Percentiles rank a stretch among this genome's conserved stretches.
These are phyloP conservation scores for Arthrinium phaeospermum DNA, from an alignment of 2,329 filamentous ascomycete species.

Conservation along the genomic window DNA sequence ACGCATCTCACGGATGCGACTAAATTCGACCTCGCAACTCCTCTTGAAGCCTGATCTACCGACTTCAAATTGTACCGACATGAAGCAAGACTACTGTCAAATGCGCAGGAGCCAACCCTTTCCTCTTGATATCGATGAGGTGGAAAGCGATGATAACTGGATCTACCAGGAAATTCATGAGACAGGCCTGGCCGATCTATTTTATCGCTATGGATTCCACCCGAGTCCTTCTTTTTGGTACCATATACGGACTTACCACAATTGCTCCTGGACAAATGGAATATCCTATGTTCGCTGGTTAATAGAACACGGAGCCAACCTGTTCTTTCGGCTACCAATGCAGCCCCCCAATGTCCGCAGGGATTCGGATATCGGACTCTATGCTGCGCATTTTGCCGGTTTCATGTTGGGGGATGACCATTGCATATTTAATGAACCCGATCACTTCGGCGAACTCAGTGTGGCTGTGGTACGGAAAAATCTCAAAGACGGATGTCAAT, in stretches of 20 bases:
- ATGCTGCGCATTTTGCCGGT: not conserved
- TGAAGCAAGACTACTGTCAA: not conserved
- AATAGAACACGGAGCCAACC: slow-evolving; percentile 2
- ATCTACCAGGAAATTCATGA: not conserved
- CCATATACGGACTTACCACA: too few species aligned
- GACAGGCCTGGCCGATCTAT: not conserved
- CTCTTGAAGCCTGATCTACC: too few species aligned
- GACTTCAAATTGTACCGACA: too few species aligned
- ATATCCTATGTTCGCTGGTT: not conserved
- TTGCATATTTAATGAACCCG: not conserved
- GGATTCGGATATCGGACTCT: not conserved
- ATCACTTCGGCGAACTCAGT: not conserved
- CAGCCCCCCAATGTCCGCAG: not conserved
- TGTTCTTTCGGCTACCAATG: not conserved
- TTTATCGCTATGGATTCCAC: slow-evolving; percentile 5
- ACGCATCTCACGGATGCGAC: not conserved
- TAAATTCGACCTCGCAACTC: too few species aligned
- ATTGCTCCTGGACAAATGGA: too few species aligned
- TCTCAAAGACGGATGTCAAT: slow-evolving; percentile 10
- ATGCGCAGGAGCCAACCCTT: too few species aligned
- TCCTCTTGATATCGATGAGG: not conserved
- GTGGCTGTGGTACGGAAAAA: not conserved
- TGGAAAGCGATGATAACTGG: not conserved
- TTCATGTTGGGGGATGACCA: accelerated
- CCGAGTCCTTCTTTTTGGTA: not conserved